Evolutionary conservation across 352 stramenopile genomes (phyloP), one percentile per base, ranked within the genome.

Genomic region (Plasmopara viticola): DNA sequence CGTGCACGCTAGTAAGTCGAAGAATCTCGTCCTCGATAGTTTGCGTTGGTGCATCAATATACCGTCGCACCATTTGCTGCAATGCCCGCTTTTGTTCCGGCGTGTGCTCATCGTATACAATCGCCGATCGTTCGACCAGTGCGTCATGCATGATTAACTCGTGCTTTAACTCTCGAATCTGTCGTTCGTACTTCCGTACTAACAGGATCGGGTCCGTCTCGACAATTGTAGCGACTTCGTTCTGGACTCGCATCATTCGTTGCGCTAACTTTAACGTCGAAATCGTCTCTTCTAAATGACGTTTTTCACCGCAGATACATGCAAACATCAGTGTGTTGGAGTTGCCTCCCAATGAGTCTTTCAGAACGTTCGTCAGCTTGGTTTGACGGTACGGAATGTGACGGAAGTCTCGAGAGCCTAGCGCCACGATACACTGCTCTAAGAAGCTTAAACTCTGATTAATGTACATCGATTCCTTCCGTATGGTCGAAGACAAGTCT

Each of bases 381-480:
- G 91, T 98, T 50, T 98, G 84, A 1, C 88, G 72, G 56, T 98
- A 98, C 15, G 92, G 94, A 37, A 98, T 87, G 60, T 97, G 86
- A 5, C 73, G 64, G 1, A 78, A 64, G 13, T 75, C 81, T 29
- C 73, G 64, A 1, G 79, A 64, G 13, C 77, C 81, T 29, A 97
- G 64, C 9, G 89, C 90, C 5, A 97, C 82, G 53, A 97, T 96
- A 58, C 92, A 97, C 56, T 97, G 90, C 74, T 98, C 88, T 18
- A 99, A 68, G 53, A 96, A 97, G 44, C 89, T 96, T 33, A 98
- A 70, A 34, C 84, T 97, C 72, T 97, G 92, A 68, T 98, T 98
- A 58, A 98, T 98, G 72, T 98, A 97, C 78, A 95, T 98, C 37
- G 83, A 96, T 60, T 98, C 95, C 60, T 97, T 96, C 74, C 97